phyloP scores from a whole-genome alignment of 495 filamentous ascomycete genomes.

The Terfezia claveryi region DNA sequence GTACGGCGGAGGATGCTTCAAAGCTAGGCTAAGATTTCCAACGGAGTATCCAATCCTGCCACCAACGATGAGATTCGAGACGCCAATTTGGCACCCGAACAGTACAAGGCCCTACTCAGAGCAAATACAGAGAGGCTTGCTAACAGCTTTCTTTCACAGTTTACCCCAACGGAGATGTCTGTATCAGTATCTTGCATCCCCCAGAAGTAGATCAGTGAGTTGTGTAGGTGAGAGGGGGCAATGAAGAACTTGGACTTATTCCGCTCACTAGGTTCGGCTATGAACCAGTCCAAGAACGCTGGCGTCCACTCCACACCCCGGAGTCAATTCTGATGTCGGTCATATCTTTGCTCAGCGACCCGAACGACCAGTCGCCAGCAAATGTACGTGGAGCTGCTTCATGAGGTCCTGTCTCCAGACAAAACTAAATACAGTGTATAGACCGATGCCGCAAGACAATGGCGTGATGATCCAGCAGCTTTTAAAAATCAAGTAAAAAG shows the following conservation, averaged over 20 bases:
- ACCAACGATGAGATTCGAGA: constrained; percentile 80
- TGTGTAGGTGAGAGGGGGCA: background rate
- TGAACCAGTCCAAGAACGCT: constrained; percentile 84
- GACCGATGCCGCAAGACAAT: constrained; percentile 86
- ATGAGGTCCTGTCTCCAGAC: background rate
- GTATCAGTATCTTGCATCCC: constrained; percentile 91
- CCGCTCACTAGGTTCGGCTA: constrained; percentile 52
- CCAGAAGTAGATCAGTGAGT: constrained; percentile 63
- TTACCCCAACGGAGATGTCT: constrained; percentile 75
- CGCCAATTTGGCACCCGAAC: constrained; percentile 91
- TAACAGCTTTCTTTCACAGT: constrained; percentile 31
- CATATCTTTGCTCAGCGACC: constrained; percentile 97
- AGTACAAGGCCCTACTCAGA: constrained; percentile 29
- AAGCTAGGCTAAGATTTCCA: constrained; percentile 81
- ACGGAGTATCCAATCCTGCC: constrained; percentile 87
- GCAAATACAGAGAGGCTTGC: background rate
- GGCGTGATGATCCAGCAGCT: constrained; percentile 62
- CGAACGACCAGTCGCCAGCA: constrained; percentile 93
- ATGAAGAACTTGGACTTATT: background rate
- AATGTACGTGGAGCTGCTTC: constrained; percentile 34
- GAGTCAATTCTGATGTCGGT: constrained; percentile 95
- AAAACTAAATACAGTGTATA: background rate
- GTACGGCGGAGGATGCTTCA: constrained; percentile 87
- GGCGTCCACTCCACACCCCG: constrained; percentile 88
- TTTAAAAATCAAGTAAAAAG: constrained; percentile 80